phyloP scores from a whole-genome alignment of 176 grass and related monocot genomes.

The Pontederia crassipes region DNA sequence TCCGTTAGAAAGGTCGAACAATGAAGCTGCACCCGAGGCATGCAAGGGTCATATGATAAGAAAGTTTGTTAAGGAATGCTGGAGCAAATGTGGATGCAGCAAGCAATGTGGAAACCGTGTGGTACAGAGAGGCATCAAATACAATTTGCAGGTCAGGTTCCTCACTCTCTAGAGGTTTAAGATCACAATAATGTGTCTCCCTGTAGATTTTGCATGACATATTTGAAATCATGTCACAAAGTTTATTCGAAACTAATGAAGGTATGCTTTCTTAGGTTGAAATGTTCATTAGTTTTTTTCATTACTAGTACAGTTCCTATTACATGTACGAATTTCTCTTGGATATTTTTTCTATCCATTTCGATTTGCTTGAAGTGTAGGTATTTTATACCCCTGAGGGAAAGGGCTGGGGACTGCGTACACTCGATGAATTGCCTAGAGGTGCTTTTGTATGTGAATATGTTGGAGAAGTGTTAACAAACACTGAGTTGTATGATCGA shows the following conservation, averaged over 20 bases:
- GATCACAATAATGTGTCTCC: background rate
- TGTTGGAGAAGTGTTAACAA: slow-evolving; percentile 68
- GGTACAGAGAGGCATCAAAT: slow-evolving; percentile 47
- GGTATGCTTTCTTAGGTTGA: too few relatives aligned
- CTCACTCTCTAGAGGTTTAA: slow-evolving; percentile 3
- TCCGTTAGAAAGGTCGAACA: slow-evolving; percentile 46
- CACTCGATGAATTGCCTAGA: slow-evolving; percentile 63
- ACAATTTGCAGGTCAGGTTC: slow-evolving; percentile 43
- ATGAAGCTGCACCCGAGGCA: slow-evolving; percentile 21
- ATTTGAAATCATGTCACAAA: too few relatives aligned
- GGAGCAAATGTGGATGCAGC: slow-evolving; percentile 71
- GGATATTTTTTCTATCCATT: background rate
- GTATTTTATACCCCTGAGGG: slow-evolving; percentile 55
- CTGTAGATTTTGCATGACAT: background rate
- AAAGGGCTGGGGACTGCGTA: slow-evolving; percentile 63
- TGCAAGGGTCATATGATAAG: slow-evolving; percentile 67
- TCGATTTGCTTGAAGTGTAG: slow-evolving; percentile 18
- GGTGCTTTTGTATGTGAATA: slow-evolving; percentile 74
- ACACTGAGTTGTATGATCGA: slow-evolving; percentile 46
- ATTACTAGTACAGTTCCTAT: too few relatives aligned
- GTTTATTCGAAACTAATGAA: too few relatives aligned
- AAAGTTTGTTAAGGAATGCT: slow-evolving; percentile 87
- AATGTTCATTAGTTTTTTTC: too few relatives aligned
- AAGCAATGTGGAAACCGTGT: slow-evolving; percentile 71
- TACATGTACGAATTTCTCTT: background rate